Percentiles rank a stretch among this genome's conserved stretches.
Conservation (phyloP, 441 rosid species). For the Jatropha multifida region DNA sequence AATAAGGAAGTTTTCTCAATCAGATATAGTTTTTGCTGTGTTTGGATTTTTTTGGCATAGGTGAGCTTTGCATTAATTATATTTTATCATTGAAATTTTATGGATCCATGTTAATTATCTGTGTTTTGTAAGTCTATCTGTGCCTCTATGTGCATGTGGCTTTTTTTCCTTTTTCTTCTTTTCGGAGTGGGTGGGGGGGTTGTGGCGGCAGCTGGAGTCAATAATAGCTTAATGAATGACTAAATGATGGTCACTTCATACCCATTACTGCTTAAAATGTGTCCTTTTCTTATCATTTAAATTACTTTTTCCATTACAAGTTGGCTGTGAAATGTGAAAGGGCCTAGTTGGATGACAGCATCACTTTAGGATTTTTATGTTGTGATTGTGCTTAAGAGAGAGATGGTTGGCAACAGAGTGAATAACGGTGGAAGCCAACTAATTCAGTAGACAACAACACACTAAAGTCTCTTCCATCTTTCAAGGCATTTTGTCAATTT, state of each 20-base stretch:
- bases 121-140: not conserved
- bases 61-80: not conserved
- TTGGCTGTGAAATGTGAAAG: not conserved
- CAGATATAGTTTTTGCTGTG: not conserved
- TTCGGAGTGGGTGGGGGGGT: too few species aligned
- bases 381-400: not conserved
- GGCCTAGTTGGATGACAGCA: not conserved
- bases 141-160: not conserved
- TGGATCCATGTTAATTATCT: not conserved
- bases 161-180: not conserved
- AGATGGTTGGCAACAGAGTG: not conserved
- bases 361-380: not conserved
- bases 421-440: not conserved
- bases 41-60: not conserved
- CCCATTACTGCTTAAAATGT: not conserved
- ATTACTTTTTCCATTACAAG: not conserved
- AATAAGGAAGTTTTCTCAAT: conserved; percentile 15
- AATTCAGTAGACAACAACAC: too few species aligned
- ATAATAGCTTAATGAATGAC: not conserved
- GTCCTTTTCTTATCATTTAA: not conserved
- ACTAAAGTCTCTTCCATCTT: too few species aligned
- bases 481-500: not conserved
- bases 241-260: not conserved
- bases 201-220: not conserved
- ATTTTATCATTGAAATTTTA: not conserved